Conservation (phyloP, 2,329 filamentous ascomycete genomes). For the Waltergamsia citrina region DNA sequence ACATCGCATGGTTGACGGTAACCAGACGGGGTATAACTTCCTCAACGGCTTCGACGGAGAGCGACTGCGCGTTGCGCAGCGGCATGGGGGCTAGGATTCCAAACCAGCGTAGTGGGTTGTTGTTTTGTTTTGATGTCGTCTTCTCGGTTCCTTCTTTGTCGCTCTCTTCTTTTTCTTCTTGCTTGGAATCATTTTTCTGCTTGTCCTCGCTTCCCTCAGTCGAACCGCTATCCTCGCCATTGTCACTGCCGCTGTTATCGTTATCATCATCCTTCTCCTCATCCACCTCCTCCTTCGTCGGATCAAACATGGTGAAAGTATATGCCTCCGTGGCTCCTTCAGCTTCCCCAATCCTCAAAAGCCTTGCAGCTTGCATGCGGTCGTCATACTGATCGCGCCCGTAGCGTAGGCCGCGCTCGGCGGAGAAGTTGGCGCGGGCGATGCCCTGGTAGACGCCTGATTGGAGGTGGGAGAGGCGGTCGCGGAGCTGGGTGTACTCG, state of each 20-base stretch:
- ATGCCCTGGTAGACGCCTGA: constrained; percentile 47
- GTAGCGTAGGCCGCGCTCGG: constrained; percentile 53
- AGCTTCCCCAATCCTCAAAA: constrained; percentile 18
- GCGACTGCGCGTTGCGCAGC: constrained; percentile 47
- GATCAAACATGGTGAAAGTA: constrained; percentile 9
- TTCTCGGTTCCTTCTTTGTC: constrained; percentile 5
- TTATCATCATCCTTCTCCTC: constrained; percentile 7
- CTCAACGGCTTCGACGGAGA: constrained; percentile 47
- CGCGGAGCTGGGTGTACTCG: constrained; percentile 52
- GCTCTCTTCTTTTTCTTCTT: constrained; percentile 8
- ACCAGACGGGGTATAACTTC: constrained; percentile 47
- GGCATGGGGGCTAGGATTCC: constrained; percentile 42
- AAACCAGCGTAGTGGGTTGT: constrained; percentile 51
- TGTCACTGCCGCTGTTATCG: constrained; percentile 9
- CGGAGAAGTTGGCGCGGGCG: constrained; percentile 67
- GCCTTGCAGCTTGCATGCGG: constrained; percentile 55
- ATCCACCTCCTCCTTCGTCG: constrained; percentile 1
- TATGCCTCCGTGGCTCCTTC: neutral
- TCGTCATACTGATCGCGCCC: constrained; percentile 65
- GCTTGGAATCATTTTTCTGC: constrained; percentile 6
- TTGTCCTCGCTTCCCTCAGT: constrained; percentile 4
- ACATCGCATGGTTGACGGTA: constrained; percentile 51
- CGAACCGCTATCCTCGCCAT: neutral
- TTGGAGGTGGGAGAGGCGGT: constrained; percentile 43
- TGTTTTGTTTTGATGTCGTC: constrained; percentile 2